These are phyloP conservation scores for Boletus pseudo-olivaceus DNA, from an alignment of 768 basidiomycete species.

Conservation along the genomic window DNA sequence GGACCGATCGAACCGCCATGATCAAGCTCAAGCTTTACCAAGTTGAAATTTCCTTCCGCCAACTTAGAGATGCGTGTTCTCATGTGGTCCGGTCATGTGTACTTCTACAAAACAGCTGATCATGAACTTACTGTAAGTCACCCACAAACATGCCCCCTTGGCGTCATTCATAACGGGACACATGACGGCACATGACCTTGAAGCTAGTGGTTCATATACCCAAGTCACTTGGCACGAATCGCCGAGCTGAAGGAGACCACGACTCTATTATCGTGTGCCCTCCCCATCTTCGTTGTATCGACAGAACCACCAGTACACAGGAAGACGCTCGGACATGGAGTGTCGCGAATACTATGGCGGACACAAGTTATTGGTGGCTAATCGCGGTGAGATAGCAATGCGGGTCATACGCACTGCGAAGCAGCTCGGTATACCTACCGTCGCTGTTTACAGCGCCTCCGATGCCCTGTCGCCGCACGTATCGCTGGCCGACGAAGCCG, in stretches of 20 bases:
- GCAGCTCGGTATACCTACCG: conserved; percentile 45
- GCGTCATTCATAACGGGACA: background rate
- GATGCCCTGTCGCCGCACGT: conserved; percentile 61
- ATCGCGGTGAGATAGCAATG: conserved; percentile 70
- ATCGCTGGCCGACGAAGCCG: conserved; percentile 48
- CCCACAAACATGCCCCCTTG: background rate
- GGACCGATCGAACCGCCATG: background rate
- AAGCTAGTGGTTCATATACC: background rate
- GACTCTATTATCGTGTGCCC: too few relatives aligned
- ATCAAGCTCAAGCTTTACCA: background rate
- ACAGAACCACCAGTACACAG: background rate
- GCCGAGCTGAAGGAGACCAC: background rate
- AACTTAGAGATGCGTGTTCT: background rate
- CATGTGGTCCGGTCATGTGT: background rate
- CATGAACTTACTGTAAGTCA: background rate
- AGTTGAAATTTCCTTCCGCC: background rate
- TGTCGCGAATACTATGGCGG: conserved; percentile 14
- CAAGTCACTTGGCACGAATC: too few relatives aligned
- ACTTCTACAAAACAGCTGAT: background rate
- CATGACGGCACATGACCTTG: background rate
- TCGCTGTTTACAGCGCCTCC: conserved; percentile 58
- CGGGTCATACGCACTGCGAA: conserved; percentile 58
- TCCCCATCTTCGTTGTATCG: background rate
- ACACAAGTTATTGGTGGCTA: conserved; percentile 63
- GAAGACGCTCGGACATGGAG: conserved; percentile 3